phyloP scores from a whole-genome alignment of 1,284 basidiomycete genomes.

The Limonomyces culmigenus region DNA sequence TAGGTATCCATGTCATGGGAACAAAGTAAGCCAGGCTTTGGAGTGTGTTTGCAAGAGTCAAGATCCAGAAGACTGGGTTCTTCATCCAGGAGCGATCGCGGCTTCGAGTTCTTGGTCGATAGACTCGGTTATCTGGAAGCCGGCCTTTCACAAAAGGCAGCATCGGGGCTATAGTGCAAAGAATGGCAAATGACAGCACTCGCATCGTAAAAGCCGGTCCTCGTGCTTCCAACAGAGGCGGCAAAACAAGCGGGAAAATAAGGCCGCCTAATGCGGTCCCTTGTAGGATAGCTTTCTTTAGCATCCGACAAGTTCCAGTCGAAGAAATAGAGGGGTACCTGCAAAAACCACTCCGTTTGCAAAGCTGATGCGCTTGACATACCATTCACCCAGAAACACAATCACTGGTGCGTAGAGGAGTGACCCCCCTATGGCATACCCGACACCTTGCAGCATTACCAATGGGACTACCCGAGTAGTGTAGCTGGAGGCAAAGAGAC shows the following conservation, averaged over 20 bases:
- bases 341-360: conserved; percentile 25
- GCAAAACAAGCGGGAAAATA: conserved; percentile 17
- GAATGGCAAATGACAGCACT: conserved; percentile 12
- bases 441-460: conserved; percentile 19
- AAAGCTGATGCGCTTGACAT: conserved; percentile 19
- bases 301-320: background rate
- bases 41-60: conserved; percentile 16
- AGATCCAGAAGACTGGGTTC: conserved; percentile 14
- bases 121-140: conserved; percentile 14
- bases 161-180: conserved; percentile 10
- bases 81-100: conserved; percentile 10
- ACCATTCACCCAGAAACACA: conserved; percentile 25
- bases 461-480: conserved; percentile 15
- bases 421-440: conserved; percentile 22
- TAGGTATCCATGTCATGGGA: conserved; percentile 18
- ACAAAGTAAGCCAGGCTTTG: conserved; percentile 18
- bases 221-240: conserved; percentile 13
- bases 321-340: conserved; percentile 9
- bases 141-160: conserved; percentile 18
- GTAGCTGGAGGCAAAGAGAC: conserved; percentile 19
- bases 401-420: conserved; percentile 19
- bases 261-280: conserved; percentile 19
- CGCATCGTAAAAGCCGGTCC: conserved; percentile 15
- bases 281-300: too few relatives aligned
- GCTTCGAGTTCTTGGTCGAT: conserved; percentile 8